Percentiles rank a stretch among this genome's conserved stretches.
Evolutionary conservation across 495 filamentous ascomycete genomes (phyloP).

Genomic region (Penicillium atrosanguineum): DNA sequence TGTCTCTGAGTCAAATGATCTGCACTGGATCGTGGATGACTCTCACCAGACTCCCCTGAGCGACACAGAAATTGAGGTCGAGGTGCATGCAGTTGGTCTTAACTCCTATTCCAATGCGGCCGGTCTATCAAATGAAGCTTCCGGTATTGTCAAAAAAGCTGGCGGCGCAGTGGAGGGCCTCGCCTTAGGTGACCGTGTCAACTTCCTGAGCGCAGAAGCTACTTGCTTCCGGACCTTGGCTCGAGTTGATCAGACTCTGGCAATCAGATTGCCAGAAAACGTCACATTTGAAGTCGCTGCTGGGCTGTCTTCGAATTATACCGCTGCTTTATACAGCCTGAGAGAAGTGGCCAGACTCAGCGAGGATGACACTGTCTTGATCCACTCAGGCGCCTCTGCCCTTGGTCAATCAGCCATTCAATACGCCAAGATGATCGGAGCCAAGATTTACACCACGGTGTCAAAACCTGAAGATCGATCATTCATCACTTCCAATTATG

Average conservation of each 20-base stretch:
- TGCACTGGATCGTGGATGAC: constrained; percentile 8
- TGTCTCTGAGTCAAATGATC: background rate
- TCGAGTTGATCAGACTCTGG: constrained; percentile 12
- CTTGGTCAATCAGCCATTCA: constrained; percentile 50
- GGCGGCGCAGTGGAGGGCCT: constrained; percentile 7
- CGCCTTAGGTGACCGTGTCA: constrained; percentile 20
- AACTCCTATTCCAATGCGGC: background rate
- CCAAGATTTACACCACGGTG: constrained; percentile 46
- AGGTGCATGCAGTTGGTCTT: constrained; percentile 14
- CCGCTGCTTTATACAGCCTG: constrained; percentile 31
- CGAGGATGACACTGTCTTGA: constrained; percentile 38
- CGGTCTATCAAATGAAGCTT: constrained; percentile 10
- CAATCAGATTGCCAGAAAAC: constrained; percentile 15
- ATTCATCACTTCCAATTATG: constrained; percentile 33
- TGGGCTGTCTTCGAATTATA: constrained; percentile 22
- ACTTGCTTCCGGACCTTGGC: constrained; percentile 14
- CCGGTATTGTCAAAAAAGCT: constrained; percentile 14
- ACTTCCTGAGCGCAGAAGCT: constrained; percentile 1
- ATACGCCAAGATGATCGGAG: constrained; percentile 32
- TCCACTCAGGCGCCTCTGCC: constrained; percentile 48
- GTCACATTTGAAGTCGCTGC: constrained; percentile 26
- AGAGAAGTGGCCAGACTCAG: constrained; percentile 26
- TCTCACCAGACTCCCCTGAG: background rate
- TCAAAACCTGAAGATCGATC: constrained; percentile 37
- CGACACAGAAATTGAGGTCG: constrained; percentile 14